Evolutionary conservation across 169 alveolate species (phyloP).

Genomic region (Babesia ovata): DNA sequence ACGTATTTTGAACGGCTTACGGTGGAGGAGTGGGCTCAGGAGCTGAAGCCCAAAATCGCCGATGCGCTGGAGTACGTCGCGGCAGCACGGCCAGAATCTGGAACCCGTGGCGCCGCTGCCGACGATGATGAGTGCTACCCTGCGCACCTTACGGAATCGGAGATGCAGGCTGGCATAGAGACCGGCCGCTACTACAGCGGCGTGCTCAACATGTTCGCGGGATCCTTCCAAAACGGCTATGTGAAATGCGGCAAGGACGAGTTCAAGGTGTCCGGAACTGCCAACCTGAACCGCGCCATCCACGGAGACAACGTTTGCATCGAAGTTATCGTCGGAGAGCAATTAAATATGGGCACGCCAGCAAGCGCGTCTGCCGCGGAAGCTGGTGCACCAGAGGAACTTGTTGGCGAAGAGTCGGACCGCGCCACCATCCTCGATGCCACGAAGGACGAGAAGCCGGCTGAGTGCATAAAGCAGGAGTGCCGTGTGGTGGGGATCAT

Average conservation of each 20-base stretch:
- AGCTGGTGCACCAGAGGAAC: conserved; percentile 5
- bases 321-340: conserved; percentile 78
- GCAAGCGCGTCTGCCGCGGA: conserved; percentile 44
- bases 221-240: conserved; percentile 78
- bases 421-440: conserved; percentile 21
- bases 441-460: conserved; percentile 29
- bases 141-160: conserved; percentile 51
- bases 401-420: conserved; percentile 58
- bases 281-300: conserved; percentile 93
- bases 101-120: background rate
- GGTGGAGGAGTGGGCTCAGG: conserved; percentile 39
- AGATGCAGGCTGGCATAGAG: conserved; percentile 76
- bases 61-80: conserved; percentile 36
- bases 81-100: background rate
- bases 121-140: conserved; percentile 34
- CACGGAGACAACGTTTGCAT: conserved; percentile 97
- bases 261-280: conserved; percentile 81
- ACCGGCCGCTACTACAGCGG: conserved; percentile 88
- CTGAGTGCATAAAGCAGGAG: conserved; percentile 65
- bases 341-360: conserved; percentile 59
- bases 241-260: conserved; percentile 79
- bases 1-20: conserved; percentile 11
- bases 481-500: conserved; percentile 92
- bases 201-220: conserved; percentile 80
- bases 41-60: background rate